These are phyloP conservation scores for Verticillium longisporum DNA, from an alignment of 2,329 filamentous ascomycete genomes.

Conservation along the genomic window DNA sequence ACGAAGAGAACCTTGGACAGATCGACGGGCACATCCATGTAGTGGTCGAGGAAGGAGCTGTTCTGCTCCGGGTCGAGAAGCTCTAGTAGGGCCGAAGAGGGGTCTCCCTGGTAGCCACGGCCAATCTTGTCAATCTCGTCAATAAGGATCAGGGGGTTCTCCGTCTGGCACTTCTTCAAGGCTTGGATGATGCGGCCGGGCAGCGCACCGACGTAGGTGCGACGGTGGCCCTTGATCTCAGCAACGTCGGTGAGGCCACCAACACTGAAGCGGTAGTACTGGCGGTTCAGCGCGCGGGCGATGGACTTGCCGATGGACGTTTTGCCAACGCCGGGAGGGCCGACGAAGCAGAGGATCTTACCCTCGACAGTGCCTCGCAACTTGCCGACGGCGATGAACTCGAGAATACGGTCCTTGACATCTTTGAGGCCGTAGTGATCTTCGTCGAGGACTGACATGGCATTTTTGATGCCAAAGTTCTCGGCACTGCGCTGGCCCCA, in stretches of 20 bases:
- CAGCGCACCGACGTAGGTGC: slow-evolving; percentile 92
- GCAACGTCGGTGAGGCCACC: slow-evolving; percentile 95
- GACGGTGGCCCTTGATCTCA: slow-evolving; percentile 95
- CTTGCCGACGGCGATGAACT: slow-evolving; percentile 98
- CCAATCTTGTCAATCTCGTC: slow-evolving; percentile 99
- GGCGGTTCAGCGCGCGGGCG: slow-evolving; percentile 83
- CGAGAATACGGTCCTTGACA: slow-evolving; percentile 95
- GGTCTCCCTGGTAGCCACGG: slow-evolving; percentile 91
- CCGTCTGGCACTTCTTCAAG: slow-evolving; percentile 97
- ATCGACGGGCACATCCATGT: slow-evolving; percentile 97
- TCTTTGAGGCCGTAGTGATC: slow-evolving; percentile 97
- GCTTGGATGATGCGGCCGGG: slow-evolving; percentile 97
- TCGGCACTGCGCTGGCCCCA: slow-evolving; percentile 95
- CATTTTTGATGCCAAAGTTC: slow-evolving; percentile 92
- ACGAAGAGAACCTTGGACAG: slow-evolving; percentile 97
- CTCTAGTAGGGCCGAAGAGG: slow-evolving; percentile 87
- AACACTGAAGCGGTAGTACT: slow-evolving; percentile 98
- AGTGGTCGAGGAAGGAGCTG: slow-evolving; percentile 93
- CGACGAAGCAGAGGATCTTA: slow-evolving; percentile 97
- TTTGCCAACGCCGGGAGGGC: slow-evolving; percentile 94
- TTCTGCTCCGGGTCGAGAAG: slow-evolving; percentile 96
- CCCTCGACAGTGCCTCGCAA: slow-evolving; percentile 94
- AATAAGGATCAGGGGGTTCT: slow-evolving; percentile 93
- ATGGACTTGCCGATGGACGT: slow-evolving; percentile 99
- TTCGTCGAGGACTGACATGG: slow-evolving; percentile 84